These are phyloP conservation scores for Seminavis robusta DNA, from an alignment of 108 stramenopile genomes.

Conservation along the genomic window DNA sequence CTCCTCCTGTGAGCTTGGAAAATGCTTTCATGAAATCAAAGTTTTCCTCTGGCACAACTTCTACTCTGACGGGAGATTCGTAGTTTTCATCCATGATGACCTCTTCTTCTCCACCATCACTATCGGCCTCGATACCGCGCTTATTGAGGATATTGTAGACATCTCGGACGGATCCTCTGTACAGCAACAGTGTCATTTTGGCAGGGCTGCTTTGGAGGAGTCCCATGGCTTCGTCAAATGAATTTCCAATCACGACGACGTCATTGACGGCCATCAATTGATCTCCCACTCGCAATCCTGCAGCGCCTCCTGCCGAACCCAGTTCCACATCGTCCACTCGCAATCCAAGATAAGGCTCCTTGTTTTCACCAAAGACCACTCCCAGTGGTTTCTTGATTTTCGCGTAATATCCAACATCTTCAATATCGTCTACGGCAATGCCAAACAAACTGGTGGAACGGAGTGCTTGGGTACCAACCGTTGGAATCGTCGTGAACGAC, in stretches of 20 bases:
- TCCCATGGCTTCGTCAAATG: constrained; percentile 32
- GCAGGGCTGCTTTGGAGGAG: constrained; percentile 6
- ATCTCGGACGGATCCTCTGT: constrained; percentile 19
- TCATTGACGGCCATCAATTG: constrained; percentile 29
- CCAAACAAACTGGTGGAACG: no score
- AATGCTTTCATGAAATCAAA: background rate
- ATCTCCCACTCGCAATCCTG: constrained; percentile 32
- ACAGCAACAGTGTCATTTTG: constrained; percentile 11
- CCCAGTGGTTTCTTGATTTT: constrained; percentile 26
- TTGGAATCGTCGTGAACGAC: no score
- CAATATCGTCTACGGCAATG: background rate
- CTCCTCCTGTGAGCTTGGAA: constrained; percentile 11
- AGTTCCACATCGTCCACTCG: constrained; percentile 28
- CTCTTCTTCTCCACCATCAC: constrained; percentile 24
- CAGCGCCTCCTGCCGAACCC: constrained; percentile 19
- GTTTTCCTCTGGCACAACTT: constrained; percentile 13
- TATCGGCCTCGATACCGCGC: constrained; percentile 10
- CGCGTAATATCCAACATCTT: constrained; percentile 9
- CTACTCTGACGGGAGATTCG: constrained; percentile 26
- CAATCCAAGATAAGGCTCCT: constrained; percentile 26
- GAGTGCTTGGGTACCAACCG: no score
- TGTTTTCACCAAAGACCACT: constrained; percentile 36
- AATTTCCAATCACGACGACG: constrained; percentile 17
- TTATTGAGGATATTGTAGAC: constrained; percentile 26
- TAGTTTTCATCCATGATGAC: constrained; percentile 43